These are phyloP conservation scores for Elongisporangium prolatum DNA, from an alignment of 352 stramenopile genomes.

Conservation along the genomic window DNA sequence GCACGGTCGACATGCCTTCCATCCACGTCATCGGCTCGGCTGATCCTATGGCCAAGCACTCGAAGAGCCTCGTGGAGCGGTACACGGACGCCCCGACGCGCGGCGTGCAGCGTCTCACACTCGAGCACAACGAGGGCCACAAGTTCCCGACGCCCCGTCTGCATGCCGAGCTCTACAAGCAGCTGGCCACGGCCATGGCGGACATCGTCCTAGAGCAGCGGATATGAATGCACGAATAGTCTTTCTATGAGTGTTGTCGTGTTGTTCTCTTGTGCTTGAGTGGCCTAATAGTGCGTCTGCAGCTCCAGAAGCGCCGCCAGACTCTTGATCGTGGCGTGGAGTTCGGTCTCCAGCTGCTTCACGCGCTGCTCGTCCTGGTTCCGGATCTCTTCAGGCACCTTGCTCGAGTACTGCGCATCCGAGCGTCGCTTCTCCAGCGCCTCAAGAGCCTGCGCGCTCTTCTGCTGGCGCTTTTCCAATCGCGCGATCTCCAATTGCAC, in stretches of 20 bases:
- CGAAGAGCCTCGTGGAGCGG: slow-evolving; percentile 41
- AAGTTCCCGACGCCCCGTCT: slow-evolving; percentile 55
- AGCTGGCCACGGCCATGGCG: slow-evolving; percentile 21
- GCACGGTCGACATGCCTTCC: slow-evolving; percentile 33
- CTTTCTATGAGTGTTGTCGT: not conserved
- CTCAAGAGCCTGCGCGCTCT: slow-evolving; percentile 44
- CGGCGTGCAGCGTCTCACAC: slow-evolving; percentile 27
- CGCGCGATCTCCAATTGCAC: slow-evolving; percentile 55
- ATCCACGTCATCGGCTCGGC: slow-evolving; percentile 60
- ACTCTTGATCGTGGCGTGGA: slow-evolving; percentile 45
- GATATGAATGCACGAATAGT: not conserved
- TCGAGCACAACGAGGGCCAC: slow-evolving; percentile 78
- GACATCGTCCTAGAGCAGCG: not conserved
- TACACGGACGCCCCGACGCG: slow-evolving; percentile 22
- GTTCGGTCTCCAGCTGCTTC: slow-evolving; percentile 47
- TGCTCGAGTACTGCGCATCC: slow-evolving; percentile 44
- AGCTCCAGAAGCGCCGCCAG: slow-evolving; percentile 50
- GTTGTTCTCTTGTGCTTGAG: not conserved
- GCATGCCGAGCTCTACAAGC: slow-evolving; percentile 40
- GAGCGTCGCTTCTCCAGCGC: slow-evolving; percentile 35
- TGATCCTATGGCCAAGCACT: slow-evolving; percentile 39
- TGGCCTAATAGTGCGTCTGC: slow-evolving; percentile 41
- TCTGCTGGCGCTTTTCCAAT: slow-evolving; percentile 56
- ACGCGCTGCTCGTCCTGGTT: slow-evolving; percentile 55
- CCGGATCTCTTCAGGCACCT: slow-evolving; percentile 66